Conservation (phyloP, 305 asterid genomes). For the Fraxinus nigra region DNA sequence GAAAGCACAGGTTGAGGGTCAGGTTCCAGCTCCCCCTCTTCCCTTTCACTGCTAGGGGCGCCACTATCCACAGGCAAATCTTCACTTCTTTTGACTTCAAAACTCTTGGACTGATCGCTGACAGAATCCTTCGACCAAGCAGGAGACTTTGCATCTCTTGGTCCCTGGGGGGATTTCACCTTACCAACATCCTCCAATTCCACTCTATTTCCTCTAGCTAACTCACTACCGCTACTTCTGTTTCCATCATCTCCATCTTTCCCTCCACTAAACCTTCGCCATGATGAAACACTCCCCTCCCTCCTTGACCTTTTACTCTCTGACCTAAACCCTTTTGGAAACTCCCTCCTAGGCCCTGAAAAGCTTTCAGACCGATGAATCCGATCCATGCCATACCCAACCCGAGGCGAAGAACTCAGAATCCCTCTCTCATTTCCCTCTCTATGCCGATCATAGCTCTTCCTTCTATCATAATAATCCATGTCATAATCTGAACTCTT, state of each 20-base stretch:
- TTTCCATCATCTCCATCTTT: constrained; percentile 76
- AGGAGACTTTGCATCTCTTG: constrained; percentile 73
- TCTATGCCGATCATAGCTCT: constrained; percentile 66
- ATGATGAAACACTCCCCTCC: constrained; percentile 78
- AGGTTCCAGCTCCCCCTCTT: constrained; percentile 95
- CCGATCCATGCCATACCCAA: constrained; percentile 62
- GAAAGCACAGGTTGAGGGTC: constrained; percentile 58
- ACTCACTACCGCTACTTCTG: constrained; percentile 51
- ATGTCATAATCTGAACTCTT: constrained; percentile 71
- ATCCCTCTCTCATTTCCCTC: constrained; percentile 66
- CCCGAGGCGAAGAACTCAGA: constrained; percentile 73
- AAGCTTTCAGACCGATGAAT: constrained; percentile 80
- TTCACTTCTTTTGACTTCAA: constrained; percentile 65
- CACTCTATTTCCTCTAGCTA: constrained; percentile 47
- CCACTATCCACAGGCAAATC: constrained; percentile 61
- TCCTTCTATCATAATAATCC: constrained; percentile 71
- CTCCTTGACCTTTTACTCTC: constrained; percentile 90
- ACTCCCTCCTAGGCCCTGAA: constrained; percentile 81
- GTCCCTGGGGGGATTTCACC: constrained; percentile 64
- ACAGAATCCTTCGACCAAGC: constrained; percentile 94
- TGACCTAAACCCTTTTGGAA: constrained; percentile 92
- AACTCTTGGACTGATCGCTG: constrained; percentile 84
- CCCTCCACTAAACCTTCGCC: constrained; percentile 74
- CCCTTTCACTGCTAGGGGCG: constrained; percentile 74
- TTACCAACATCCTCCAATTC: constrained; percentile 64